Evolutionary conservation across 2,329 filamentous ascomycete genomes (phyloP), one percentile per base, ranked within the genome.

Genomic region (Hypoxylon sp.): DNA sequence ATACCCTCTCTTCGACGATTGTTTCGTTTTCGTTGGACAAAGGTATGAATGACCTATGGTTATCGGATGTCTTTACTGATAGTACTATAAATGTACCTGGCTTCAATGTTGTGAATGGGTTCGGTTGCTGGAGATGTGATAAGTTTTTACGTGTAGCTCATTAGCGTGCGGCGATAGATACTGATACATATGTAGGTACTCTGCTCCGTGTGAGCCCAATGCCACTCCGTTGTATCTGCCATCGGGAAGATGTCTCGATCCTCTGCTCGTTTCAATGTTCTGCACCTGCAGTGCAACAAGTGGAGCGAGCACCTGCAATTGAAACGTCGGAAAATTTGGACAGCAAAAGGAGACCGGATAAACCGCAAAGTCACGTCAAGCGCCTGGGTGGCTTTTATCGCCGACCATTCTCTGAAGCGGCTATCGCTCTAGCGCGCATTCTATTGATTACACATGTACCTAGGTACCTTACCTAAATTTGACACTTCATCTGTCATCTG

Each of bases 241-340:
- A 43, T 19, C 38, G 38, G 51, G 50, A 25, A 36, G 34, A 53
- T 28, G 45, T 36, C 36, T 57, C 17, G 30, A 36, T 58, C 41
- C 38, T 50, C 19, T 59, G 10, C 41, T 58, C 57, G 46, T 60
- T 59, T 59, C 45, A 50, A 28, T 59, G 11, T 49, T 49, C 21
- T 50, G 56, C 28, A 14, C 38, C 32, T 50, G 56, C 28, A 14
- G 43, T 45, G 34, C 10, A 13, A 51, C 57, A 38, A 21, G 17
- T 34, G 19, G 45, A 43, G 43, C 13, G n/a, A 45, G 45, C 19
- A n/a, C n/a, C n/a, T n/a, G n/a, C n/a, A 28, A 57, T 25, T 63
- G 45, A 64, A 51, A 64, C 55, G 32, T 53, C 60, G 60, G 60
- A 62, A 62, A 32, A 50, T 62, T 59, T 45, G 17, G 17, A 43